phyloP scores from a whole-genome alignment of 441 rosid genomes.

The Euphorbia celastroides region DNA sequence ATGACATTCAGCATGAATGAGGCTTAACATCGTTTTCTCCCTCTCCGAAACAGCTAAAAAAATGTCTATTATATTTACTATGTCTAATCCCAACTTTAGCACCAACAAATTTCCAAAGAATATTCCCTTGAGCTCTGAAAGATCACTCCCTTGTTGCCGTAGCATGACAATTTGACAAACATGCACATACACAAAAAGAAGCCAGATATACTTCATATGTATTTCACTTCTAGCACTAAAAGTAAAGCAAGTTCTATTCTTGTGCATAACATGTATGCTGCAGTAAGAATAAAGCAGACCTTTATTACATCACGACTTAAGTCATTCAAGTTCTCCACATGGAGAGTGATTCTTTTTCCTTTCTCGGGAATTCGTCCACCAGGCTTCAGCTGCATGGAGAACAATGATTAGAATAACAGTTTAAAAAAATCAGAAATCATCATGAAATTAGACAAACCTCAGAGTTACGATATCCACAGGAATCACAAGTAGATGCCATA shows the following conservation, averaged over 20 bases:
- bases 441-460: slow-evolving; percentile 51
- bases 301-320: slow-evolving; percentile 93
- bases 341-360: slow-evolving; percentile 67
- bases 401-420: slow-evolving; percentile 11
- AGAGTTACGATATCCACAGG: slow-evolving; percentile 91
- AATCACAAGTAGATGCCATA: slow-evolving; percentile 93
- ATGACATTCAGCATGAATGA: neutral
- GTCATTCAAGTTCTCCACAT: slow-evolving; percentile 52
- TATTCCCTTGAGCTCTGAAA: neutral
- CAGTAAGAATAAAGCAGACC: slow-evolving; percentile 35
- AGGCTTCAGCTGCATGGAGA: slow-evolving; percentile 67
- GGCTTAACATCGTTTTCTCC: neutral
- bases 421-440: slow-evolving; percentile 10
- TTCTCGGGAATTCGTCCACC: slow-evolving; percentile 84
- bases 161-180: neutral
- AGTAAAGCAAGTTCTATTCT: neutral
- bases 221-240: neutral
- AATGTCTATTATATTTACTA: neutral
- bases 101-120: neutral
- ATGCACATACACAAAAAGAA: neutral
- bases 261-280: neutral
- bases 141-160: neutral
- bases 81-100: neutral
- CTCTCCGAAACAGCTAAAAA: neutral
- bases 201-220: neutral